Conservation (phyloP, 441 rosid genomes). For the Euphorbia celastroides region DNA sequence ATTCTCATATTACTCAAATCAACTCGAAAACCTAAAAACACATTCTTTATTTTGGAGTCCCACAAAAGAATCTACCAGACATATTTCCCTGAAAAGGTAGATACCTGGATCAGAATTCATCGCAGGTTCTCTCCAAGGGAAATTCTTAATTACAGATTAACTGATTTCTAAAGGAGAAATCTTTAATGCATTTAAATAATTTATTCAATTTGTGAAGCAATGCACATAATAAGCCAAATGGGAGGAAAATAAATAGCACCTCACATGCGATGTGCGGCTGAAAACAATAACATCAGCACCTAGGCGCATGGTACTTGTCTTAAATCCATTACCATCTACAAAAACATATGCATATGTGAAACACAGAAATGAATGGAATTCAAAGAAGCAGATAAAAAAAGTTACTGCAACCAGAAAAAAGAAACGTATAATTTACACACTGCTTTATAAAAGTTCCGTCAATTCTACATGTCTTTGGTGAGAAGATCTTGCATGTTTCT, state of each 20-base stretch:
- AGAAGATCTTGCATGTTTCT: neutral
- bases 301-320: slow-evolving; percentile 96
- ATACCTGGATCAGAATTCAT: neutral
- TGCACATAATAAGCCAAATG: slow-evolving; percentile 11
- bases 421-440: slow-evolving; percentile 1
- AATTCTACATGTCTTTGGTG: neutral
- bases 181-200: neutral
- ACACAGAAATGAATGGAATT: slow-evolving; percentile 6
- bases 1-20: neutral
- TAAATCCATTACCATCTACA: slow-evolving; percentile 98
- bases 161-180: neutral
- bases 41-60: neutral
- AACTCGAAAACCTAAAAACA: neutral
- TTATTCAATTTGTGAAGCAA: slow-evolving; percentile 1
- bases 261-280: slow-evolving; percentile 48
- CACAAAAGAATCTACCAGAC: neutral
- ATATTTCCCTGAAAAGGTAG: neutral
- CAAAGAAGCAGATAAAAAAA: neutral
- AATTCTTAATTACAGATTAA: neutral
- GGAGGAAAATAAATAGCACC: slow-evolving; percentile 35
- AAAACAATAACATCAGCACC: slow-evolving; percentile 95
- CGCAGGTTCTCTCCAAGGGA: neutral
- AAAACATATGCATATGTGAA: slow-evolving; percentile 7
- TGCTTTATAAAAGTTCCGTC: too few relatives aligned
- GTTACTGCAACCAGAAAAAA: neutral